phyloP scores from a whole-genome alignment of 768 basidiomycete genomes.

The Paxillus rubicundulus region DNA sequence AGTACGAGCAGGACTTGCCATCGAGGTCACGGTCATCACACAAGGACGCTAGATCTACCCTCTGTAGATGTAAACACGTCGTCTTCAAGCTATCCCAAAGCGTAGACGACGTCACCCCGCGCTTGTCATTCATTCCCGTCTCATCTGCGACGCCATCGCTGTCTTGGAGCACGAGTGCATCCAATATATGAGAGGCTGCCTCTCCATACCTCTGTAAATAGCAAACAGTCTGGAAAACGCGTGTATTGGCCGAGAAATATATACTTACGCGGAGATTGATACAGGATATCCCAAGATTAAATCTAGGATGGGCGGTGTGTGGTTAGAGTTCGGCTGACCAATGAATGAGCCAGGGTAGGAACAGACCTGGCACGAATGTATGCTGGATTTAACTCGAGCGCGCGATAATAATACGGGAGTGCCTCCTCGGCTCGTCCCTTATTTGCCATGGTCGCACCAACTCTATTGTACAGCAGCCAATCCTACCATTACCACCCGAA shows the following conservation, averaged over 20 bases:
- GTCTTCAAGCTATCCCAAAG: conserved; percentile 90
- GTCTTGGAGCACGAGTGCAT: conserved; percentile 87
- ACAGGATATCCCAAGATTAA: conserved; percentile 91
- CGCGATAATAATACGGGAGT: conserved; percentile 82
- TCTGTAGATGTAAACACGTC: conserved; percentile 75
- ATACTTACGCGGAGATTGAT: conserved; percentile 75
- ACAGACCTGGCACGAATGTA: conserved; percentile 85
- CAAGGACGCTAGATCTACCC: conserved; percentile 70
- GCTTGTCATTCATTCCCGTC: conserved; percentile 43
- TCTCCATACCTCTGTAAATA: conserved; percentile 71
- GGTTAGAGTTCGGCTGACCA: not conserved
- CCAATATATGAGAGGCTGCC: conserved; percentile 82
- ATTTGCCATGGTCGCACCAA: conserved; percentile 94
- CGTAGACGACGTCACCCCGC: conserved; percentile 71
- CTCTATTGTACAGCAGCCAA: conserved; percentile 88
- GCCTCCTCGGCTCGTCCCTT: conserved; percentile 77
- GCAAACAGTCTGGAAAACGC: conserved; percentile 6
- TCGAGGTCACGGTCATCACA: conserved; percentile 75
- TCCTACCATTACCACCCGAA: conserved; percentile 49
- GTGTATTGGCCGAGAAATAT: not conserved
- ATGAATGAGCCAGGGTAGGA: not conserved
- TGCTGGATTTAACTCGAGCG: conserved; percentile 81
- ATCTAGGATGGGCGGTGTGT: conserved; percentile 44
- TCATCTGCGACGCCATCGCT: conserved; percentile 66
- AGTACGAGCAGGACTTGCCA: conserved; percentile 32